A percentile compares a stretch with the other conserved stretches of the same genome.
phyloP scores from a whole-genome alignment of 352 stramenopile species.

The Pythium myriotylum region DNA sequence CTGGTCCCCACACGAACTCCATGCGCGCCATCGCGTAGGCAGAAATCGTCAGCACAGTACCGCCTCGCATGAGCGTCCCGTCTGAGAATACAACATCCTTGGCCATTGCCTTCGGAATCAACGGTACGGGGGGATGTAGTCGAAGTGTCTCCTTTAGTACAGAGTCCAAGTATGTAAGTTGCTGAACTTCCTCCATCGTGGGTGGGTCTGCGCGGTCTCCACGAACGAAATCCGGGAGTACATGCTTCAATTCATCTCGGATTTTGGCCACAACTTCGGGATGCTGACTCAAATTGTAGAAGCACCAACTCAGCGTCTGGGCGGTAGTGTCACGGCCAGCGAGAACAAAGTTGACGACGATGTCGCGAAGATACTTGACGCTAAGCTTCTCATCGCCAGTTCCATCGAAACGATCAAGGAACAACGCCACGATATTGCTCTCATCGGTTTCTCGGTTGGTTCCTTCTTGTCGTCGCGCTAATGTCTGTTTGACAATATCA shows the following conservation, averaged over 20 bases:
- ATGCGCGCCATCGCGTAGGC: slow-evolving; percentile 38
- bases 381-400: slow-evolving; percentile 25
- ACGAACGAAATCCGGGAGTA: slow-evolving; percentile 15
- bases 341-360: slow-evolving; percentile 73
- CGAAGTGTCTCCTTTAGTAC: slow-evolving; percentile 60
- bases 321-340: slow-evolving; percentile 73
- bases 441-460: slow-evolving; percentile 3
- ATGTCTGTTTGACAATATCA: slow-evolving; percentile 41
- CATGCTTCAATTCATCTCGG: slow-evolving; percentile 32
- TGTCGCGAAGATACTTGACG: slow-evolving; percentile 50
- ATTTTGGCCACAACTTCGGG: slow-evolving; percentile 43
- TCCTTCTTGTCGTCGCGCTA: slow-evolving; percentile 22
- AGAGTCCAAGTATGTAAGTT: slow-evolving; percentile 30
- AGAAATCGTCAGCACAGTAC: slow-evolving; percentile 26
- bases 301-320: slow-evolving; percentile 63
- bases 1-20: slow-evolving; percentile 31
- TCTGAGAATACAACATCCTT: slow-evolving; percentile 41
- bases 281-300: slow-evolving; percentile 54
- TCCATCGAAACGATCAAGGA: slow-evolving; percentile 38
- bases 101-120: slow-evolving; percentile 34
- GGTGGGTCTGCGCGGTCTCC: slow-evolving; percentile 4
- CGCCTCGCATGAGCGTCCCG: slow-evolving; percentile 36
- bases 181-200: slow-evolving; percentile 20
- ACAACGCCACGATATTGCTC: slow-evolving; percentile 49
- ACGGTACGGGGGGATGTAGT: slow-evolving; percentile 62